Evolutionary conservation across 2,329 filamentous ascomycete genomes (phyloP), one percentile per base, ranked within the genome.

Genomic region (Penicillium rolfsii): DNA sequence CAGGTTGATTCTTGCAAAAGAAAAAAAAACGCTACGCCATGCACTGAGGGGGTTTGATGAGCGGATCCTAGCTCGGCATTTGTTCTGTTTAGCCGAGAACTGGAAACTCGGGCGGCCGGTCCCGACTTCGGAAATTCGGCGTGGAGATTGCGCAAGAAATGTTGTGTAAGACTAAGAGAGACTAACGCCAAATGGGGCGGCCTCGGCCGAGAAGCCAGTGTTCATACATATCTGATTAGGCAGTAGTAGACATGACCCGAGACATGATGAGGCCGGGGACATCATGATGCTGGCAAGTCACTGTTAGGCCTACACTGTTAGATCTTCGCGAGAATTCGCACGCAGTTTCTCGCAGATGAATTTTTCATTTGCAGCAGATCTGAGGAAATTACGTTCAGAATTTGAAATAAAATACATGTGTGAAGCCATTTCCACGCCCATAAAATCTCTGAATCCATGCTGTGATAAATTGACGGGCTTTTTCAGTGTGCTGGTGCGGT

Each of bases 321-420:
- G 22, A 35, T 12, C 11, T 35, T 22, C 26, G 0, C 6, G n/a
- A 22, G 8, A n/a, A 7, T 50, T 50, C 30, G 48, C 8, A 50
- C 11, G 5, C 9, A 30, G 30, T 6, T 19, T 28, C 35, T 43
- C 48, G 19, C 55, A 48, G 49, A 40, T 56, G 48, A 52, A 52
- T 16, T 50, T 49, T 26, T 55, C 56, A 65, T 59, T 61, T 52
- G 53, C 57, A 50, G 49, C 49, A 58, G 56, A 62, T 59, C 56
- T 61, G 63, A 56, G 56, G 60, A 64, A 61, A 62, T 63, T 63
- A 65, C 56, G 64, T 60, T 49, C 45, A 43, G 38, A 50, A 41
- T 56, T 59, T 49, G 64, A 66, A 57, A 57, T 69, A 69, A 55
- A 69, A 59, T 69, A 69, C 67, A 69, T 63, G 54, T 63, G 60